Evolutionary conservation across 2,329 filamentous ascomycete species (phyloP).

Genomic region (Cordyceps farinosa): DNA sequence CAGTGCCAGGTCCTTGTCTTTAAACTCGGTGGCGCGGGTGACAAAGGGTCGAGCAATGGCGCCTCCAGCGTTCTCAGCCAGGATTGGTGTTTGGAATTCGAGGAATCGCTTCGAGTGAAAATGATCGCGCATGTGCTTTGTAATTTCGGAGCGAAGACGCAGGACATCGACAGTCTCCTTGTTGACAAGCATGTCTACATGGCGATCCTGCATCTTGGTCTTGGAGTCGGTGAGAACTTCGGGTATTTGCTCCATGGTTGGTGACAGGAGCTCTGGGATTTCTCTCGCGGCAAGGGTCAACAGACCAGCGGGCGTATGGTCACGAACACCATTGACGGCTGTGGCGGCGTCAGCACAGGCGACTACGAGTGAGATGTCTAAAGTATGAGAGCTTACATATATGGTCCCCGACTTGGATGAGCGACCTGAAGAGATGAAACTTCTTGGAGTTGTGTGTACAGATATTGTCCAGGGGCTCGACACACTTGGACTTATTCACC

Average conservation of each 20-base stretch:
- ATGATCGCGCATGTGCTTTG: constrained; percentile 69
- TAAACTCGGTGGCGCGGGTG: constrained; percentile 73
- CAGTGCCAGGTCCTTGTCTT: constrained; percentile 67
- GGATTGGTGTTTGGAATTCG: constrained; percentile 87
- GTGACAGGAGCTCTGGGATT: constrained; percentile 70
- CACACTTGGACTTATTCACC: constrained; percentile 59
- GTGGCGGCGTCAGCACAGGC: constrained; percentile 25
- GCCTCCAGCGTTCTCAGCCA: constrained; percentile 79
- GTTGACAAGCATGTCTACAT: constrained; percentile 83
- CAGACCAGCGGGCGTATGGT: constrained; percentile 68
- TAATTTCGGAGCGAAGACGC: constrained; percentile 69
- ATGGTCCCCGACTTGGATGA: constrained; percentile 77
- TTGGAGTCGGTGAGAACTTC: constrained; percentile 66
- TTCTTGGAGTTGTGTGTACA: constrained; percentile 29
- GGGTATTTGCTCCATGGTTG: constrained; percentile 76
- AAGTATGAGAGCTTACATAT: constrained; percentile 58
- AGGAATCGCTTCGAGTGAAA: constrained; percentile 70
- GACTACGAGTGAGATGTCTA: constrained; percentile 17
- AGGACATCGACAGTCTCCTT: constrained; percentile 64
- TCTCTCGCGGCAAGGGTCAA: constrained; percentile 66
- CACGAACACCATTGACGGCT: constrained; percentile 69
- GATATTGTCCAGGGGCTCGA: constrained; percentile 31
- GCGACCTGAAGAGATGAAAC: constrained; percentile 60
- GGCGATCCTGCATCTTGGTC: constrained; percentile 70
- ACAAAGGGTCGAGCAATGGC: constrained; percentile 83